A percentile compares a stretch with the other conserved stretches of the same genome.
Evolutionary conservation across 495 filamentous ascomycete species (phyloP).

Genomic region (Podospora didyma): DNA sequence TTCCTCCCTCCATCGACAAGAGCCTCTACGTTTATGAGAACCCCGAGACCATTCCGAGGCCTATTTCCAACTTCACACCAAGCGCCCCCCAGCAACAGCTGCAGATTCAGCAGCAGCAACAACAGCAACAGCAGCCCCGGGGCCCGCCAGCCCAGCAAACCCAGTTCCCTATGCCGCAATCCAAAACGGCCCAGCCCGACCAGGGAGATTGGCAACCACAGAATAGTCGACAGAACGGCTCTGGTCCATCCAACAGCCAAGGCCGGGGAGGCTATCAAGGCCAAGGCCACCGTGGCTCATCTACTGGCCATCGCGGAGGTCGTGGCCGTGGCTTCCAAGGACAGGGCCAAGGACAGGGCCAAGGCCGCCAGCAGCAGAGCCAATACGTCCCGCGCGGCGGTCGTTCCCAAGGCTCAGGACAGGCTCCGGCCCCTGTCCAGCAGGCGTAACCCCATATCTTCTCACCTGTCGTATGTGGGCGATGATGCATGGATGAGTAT

Average conservation of each 20-base stretch:
- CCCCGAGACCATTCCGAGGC: slow-evolving; percentile 88
- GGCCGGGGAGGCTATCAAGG: slow-evolving; percentile 25
- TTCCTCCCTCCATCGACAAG: slow-evolving; percentile 93
- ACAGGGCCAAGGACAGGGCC: slow-evolving; percentile 22
- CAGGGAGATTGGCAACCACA: slow-evolving; percentile 25
- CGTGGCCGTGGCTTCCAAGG: slow-evolving; percentile 23
- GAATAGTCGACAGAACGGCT: slow-evolving; percentile 21
- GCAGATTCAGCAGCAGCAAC: slow-evolving; percentile 17
- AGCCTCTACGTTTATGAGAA: slow-evolving; percentile 97
- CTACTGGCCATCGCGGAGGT: slow-evolving; percentile 28
- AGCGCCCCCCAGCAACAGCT: slow-evolving; percentile 27
- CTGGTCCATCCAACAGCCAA: slow-evolving; percentile 15
- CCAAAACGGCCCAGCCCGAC: slow-evolving; percentile 3
- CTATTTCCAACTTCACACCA: slow-evolving; percentile 47
- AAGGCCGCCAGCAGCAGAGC: slow-evolving; percentile 33
- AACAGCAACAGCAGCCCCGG: slow-evolving; percentile 23
- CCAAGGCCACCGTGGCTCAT: slow-evolving; percentile 31
- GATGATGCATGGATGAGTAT: slow-evolving; percentile 13
- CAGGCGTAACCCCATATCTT: slow-evolving; percentile 22
- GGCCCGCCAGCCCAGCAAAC: slow-evolving; percentile 19
- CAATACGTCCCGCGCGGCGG: slow-evolving; percentile 41
- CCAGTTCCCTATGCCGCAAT: slow-evolving; percentile 19
- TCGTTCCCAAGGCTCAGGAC: slow-evolving; percentile 24
- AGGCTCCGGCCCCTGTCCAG: slow-evolving; percentile 23
- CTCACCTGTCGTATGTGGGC: not conserved